Conservation (phyloP, 202 grass and related monocot species). For the Setaria viridis region DNA sequence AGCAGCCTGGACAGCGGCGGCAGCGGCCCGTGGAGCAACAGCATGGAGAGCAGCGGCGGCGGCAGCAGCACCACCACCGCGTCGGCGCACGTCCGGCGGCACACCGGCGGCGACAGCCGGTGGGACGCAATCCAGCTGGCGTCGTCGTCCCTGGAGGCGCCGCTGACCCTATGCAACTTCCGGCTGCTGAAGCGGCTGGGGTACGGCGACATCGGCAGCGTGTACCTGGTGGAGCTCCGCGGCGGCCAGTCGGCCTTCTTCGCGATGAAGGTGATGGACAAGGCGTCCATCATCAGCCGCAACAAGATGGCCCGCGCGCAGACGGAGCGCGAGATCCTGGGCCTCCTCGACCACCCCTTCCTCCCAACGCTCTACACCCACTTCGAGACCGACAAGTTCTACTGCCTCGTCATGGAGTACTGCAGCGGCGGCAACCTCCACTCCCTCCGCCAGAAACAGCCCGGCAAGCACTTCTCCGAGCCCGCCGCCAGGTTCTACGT, state of each 20-base stretch:
- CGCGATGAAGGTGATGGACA: slow-evolving; percentile 98
- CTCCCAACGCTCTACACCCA: slow-evolving; percentile 90
- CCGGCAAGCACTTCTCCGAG: slow-evolving; percentile 78
- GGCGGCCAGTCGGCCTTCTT: slow-evolving; percentile 65
- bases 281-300: slow-evolving; percentile 76
- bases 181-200: slow-evolving; percentile 83
- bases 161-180: slow-evolving; percentile 72
- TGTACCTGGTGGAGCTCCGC: slow-evolving; percentile 88
- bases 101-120: slow-evolving; percentile 75
- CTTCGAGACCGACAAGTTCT: slow-evolving; percentile 95
- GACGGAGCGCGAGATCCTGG: slow-evolving; percentile 87
- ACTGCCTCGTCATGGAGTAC: slow-evolving; percentile 94
- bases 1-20: slow-evolving; percentile 34
- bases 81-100: slow-evolving; percentile 59
- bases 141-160: slow-evolving; percentile 46
- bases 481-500: slow-evolving; percentile 74
- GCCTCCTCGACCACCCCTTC: slow-evolving; percentile 86
- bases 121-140: slow-evolving; percentile 84
- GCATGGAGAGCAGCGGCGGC: slow-evolving; percentile 53
- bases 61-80: background rate
- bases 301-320: slow-evolving; percentile 89
- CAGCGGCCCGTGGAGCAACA: slow-evolving; percentile 48
- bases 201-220: slow-evolving; percentile 94
- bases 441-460: slow-evolving; percentile 83
- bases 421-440: slow-evolving; percentile 93